Evolutionary conservation across 805 yeast genomes (phyloP), one percentile per base, ranked within the genome.

Genomic region (Phaffomyces antillensis): DNA sequence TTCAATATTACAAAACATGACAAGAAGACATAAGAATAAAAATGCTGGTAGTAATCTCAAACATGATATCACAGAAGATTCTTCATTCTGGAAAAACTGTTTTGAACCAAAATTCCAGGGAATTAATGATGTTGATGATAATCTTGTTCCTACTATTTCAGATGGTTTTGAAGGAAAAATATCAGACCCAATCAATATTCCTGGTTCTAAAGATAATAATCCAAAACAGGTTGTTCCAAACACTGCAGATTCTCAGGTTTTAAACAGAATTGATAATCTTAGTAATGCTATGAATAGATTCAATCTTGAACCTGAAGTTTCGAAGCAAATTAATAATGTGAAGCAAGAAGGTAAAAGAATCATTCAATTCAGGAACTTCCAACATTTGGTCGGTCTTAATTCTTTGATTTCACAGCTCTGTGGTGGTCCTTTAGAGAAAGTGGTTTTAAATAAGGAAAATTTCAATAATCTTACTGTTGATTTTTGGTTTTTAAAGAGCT

Each of bases 391-490:
- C 9, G 79, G 83, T 9, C 50, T 79, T 9, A 67, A 67, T 20
- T 66, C 77, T 34, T 62, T 83, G 10, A 51, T 85, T 17, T 56
- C 77, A 1, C 83, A 77, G 43, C 65, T 83, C 0, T 66, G 71
- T 51, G 90, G 93, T 2, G 95, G 95, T 0, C 85, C 87, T 0
- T 61, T 85, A 41, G 86, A 82, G 49, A 71, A 69, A 41, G 53
- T 81, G n/a, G 24, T 39, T 7, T 42, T 37, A 2, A 41, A 18
- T 12, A 45, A 45, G 30, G 51, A 48, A 4, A 45, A 48, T 10
- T 44, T 66, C 55, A 68, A 52, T 43, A 37, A 56, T 48, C 33
- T 52, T 47, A 8, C 50, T 9, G 45, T 79, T 11, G 78, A 76
- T 47, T 47, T 84, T 3, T 66, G 73, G 54, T 86, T 82, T 55